Conservation (phyloP, 1,284 basidiomycete genomes). For the Puccinia brachypodii region DNA sequence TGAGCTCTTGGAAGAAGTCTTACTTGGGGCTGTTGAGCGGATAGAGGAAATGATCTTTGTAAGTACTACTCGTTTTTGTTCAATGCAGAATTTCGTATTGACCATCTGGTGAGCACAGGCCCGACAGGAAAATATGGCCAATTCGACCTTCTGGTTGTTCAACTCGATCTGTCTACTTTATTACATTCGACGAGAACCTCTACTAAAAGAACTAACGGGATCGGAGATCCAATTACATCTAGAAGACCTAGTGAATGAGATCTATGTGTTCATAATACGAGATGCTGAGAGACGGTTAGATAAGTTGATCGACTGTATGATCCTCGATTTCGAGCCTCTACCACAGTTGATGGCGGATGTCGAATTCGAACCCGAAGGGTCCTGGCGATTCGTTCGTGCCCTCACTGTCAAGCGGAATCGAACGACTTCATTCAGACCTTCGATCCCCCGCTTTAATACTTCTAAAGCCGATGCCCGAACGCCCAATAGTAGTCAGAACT, state of each 20-base stretch:
- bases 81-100: conserved; percentile 1
- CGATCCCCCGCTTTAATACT: conserved; percentile 47
- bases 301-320: conserved; percentile 73
- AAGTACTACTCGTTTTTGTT: conserved; percentile 57
- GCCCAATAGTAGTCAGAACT: background rate
- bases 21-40: conserved; percentile 82
- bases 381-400: conserved; percentile 69
- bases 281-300: conserved; percentile 87
- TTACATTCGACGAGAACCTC: conserved; percentile 74
- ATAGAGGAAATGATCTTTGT: conserved; percentile 92
- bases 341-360: conserved; percentile 75
- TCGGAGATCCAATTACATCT: conserved; percentile 56
- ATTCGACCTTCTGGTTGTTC: conserved; percentile 89
- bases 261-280: conserved; percentile 94
- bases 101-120: conserved; percentile 61
- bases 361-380: conserved; percentile 93
- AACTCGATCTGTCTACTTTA: conserved; percentile 87
- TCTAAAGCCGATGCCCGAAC: background rate
- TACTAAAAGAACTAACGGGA: conserved; percentile 49
- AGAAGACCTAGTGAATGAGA: conserved; percentile 87
- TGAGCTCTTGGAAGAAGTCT: conserved; percentile 75
- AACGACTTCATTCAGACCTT: conserved; percentile 56
- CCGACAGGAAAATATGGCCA: conserved; percentile 77
- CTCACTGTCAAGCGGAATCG: conserved; percentile 64
- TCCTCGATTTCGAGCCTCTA: conserved; percentile 79